Evolutionary conservation across 1,284 basidiomycete genomes (phyloP), one percentile per base, ranked within the genome.

Genomic region (Tremellales sp.): DNA sequence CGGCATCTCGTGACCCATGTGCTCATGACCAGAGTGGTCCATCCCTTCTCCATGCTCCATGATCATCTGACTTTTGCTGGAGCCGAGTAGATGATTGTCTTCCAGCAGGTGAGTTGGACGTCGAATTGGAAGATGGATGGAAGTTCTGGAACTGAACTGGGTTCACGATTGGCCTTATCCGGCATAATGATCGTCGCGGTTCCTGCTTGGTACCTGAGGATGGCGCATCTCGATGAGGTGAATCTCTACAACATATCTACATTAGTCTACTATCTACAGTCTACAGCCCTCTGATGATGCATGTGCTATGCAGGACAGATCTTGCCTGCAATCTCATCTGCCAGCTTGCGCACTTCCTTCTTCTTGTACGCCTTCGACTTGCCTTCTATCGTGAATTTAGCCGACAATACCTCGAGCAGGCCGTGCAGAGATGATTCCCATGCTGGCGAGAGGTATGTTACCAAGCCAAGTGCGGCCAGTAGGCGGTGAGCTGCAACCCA

Each of bases 341-440:
- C 73, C 51, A 90, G 61, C 61, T 76, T 81, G 50, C 80, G 79
- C 21, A 69, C 59, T 17, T 70, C 67, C 76, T 86, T 85, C 67
- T 70, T 74, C 37, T 84, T 78, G 7, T 45, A 86, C 73, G 1
- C 80, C 80, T 22, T 76, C 72, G 27, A 77, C 78, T 65, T 79
- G 77, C 48, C 80, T 77, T 37, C 79, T 77, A 65, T 76, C 71
- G 53, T 78, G 7, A 75, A 72, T 43, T 75, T 78, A 11, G 81
- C 81, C 42, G 84, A 81, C 26, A 94, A 72, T 4, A 88, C 84
- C 53, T 89, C 83, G 23, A 92, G 70, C 55, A 92, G 64, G 1
- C 81, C 77, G 23, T 83, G 80, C 53, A 84, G 80, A 27, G 76
- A 79, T 1, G 83, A 83, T 12, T 82, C 51, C 54, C 65, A 76